These are phyloP conservation scores for Fusarium irregulare DNA, from an alignment of 2,329 filamentous ascomycete species.

Conservation along the genomic window DNA sequence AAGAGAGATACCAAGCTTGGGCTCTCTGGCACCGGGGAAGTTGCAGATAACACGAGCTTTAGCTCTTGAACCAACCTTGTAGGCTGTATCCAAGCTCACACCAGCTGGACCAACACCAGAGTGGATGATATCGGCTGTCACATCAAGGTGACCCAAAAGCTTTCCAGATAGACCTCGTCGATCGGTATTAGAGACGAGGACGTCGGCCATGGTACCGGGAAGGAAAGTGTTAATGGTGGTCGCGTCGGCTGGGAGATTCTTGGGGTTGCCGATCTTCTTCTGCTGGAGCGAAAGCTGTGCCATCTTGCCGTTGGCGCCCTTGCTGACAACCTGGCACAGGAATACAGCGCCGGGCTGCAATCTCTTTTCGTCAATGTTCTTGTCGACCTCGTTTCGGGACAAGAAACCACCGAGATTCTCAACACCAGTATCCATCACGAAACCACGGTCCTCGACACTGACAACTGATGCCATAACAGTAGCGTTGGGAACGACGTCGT, in stretches of 20 bases:
- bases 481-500: conserved; percentile 78
- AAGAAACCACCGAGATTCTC: conserved; percentile 83
- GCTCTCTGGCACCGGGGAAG: conserved; percentile 80
- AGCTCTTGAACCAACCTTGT: conserved; percentile 84
- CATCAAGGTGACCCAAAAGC: conserved; percentile 90
- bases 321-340: conserved; percentile 81
- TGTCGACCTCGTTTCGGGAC: conserved; percentile 82
- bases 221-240: conserved; percentile 91
- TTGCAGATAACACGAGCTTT: conserved; percentile 90
- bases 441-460: conserved; percentile 95
- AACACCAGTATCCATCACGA: conserved; percentile 91
- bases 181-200: conserved; percentile 82
- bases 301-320: conserved; percentile 82
- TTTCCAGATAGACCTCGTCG: conserved; percentile 85
- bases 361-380: conserved; percentile 70
- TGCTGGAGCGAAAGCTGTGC: conserved; percentile 84
- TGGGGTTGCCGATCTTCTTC: conserved; percentile 73
- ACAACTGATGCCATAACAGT: conserved; percentile 88
- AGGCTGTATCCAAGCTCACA: conserved; percentile 78
- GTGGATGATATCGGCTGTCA: conserved; percentile 90
- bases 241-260: conserved; percentile 76
- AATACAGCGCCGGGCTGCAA: conserved; percentile 87
- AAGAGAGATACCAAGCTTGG: conserved; percentile 88
- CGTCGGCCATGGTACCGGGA: conserved; percentile 89
- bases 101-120: conserved; percentile 79